phyloP scores from a whole-genome alignment of 129 eudicot genomes.

The Daucus carota region DNA sequence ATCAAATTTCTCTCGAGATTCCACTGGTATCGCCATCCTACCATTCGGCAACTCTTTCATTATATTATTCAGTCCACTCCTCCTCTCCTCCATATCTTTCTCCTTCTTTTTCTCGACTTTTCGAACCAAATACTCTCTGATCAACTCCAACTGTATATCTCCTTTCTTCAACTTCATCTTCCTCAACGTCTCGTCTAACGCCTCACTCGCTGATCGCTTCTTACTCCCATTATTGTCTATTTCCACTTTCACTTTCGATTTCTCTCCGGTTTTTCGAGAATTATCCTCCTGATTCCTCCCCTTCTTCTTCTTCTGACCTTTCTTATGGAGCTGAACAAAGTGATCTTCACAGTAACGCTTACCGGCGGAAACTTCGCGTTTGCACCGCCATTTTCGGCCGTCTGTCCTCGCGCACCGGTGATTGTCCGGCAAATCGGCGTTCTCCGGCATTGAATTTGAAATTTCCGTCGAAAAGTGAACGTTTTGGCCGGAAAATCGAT shows the following conservation, averaged over 20 bases:
- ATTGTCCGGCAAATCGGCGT: slow-evolving; percentile 47
- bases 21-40: slow-evolving; percentile 38
- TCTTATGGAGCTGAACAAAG: slow-evolving; percentile 57
- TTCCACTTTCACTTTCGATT: neutral
- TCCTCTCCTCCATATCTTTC: no score
- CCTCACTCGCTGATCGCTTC: slow-evolving; percentile 43
- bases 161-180: slow-evolving; percentile 72
- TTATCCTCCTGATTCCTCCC: neutral
- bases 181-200: slow-evolving; percentile 57
- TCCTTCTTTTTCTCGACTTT: slow-evolving; percentile 64
- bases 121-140: slow-evolving; percentile 57
- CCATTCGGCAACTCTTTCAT: slow-evolving; percentile 66
- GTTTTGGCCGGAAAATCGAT: neutral
- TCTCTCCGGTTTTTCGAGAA: no score
- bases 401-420: slow-evolving; percentile 69
- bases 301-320: slow-evolving; percentile 33
- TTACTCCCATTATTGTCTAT: no score
- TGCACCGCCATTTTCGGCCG: slow-evolving; percentile 88
- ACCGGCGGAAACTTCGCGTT: slow-evolving; percentile 55
- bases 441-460: slow-evolving; percentile 32
- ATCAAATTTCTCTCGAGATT: slow-evolving; percentile 5
- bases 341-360: slow-evolving; percentile 72
- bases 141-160: slow-evolving; percentile 74
- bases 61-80: slow-evolving; percentile 21
- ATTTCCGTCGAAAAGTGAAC: neutral